A percentile compares a stretch with the other conserved stretches of the same genome.
phyloP scores from a whole-genome alignment of 805 yeast species.

The Ogataea neopini region DNA sequence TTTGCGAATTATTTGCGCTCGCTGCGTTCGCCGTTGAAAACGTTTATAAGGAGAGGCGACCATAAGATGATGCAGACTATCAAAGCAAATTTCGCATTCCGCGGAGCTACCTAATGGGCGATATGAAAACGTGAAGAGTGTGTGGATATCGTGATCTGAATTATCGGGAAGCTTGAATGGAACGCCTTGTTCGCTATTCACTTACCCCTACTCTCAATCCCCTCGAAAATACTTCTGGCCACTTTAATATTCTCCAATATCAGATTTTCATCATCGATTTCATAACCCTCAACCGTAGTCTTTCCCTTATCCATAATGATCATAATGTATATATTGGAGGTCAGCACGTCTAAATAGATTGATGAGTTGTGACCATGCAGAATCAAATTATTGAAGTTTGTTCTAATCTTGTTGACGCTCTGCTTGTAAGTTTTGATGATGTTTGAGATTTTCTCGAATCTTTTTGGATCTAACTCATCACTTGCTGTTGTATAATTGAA shows the following conservation, averaged over 20 bases:
- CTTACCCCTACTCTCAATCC: slow-evolving; percentile 27
- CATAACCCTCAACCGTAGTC: slow-evolving; percentile 17
- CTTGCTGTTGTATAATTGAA: slow-evolving; percentile 9
- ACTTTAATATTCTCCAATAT: slow-evolving; percentile 37
- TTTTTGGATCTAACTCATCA: slow-evolving; percentile 72
- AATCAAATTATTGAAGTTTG: slow-evolving; percentile 77
- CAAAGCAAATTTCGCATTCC: too few relatives aligned
- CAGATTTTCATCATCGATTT: slow-evolving; percentile 36
- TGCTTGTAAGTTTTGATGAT: slow-evolving; percentile 94
- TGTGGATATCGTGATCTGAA: too few relatives aligned
- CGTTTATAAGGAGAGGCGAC: too few relatives aligned
- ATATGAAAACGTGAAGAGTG: too few relatives aligned
- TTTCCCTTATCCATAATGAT: slow-evolving; percentile 36
- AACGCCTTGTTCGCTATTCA: background rate
- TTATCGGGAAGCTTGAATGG: too few relatives aligned
- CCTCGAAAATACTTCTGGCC: slow-evolving; percentile 36
- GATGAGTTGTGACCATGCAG: slow-evolving; percentile 53
- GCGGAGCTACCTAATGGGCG: too few relatives aligned
- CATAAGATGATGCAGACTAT: too few relatives aligned
- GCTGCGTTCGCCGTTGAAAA: too few relatives aligned
- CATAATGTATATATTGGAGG: slow-evolving; percentile 40
- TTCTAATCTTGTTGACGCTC: slow-evolving; percentile 81
- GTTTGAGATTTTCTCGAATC: slow-evolving; percentile 92
- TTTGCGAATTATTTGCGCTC: too few relatives aligned
- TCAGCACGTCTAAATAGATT: slow-evolving; percentile 37